These are phyloP conservation scores for Kurtzmaniella quercitrusa DNA, from an alignment of 1,139 yeast species.

Conservation along the genomic window DNA sequence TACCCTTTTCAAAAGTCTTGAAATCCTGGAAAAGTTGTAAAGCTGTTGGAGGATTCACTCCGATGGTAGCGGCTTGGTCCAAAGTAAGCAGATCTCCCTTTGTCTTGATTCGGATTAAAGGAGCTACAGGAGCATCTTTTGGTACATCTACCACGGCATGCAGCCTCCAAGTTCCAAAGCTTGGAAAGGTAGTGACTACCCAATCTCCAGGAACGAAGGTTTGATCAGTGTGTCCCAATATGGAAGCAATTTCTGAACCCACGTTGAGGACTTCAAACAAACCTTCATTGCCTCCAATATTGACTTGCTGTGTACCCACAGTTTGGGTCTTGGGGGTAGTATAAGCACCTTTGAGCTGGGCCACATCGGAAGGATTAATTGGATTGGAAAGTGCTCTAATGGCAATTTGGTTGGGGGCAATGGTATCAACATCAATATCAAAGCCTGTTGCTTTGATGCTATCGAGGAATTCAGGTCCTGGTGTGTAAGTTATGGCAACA, in stretches of 20 bases:
- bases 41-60: constrained; percentile 34
- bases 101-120: constrained; percentile 19
- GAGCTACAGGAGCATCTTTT: constrained; percentile 12
- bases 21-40: constrained; percentile 26
- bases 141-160: constrained; percentile 19
- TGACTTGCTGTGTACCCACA: constrained; percentile 50
- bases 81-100: constrained; percentile 14
- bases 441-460: constrained; percentile 13
- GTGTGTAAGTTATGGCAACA: constrained; percentile 22
- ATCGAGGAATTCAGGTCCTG: constrained; percentile 10
- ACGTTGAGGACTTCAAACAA: constrained; percentile 23
- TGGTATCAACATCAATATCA: constrained; percentile 33
- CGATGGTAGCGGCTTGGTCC: constrained; percentile 31
- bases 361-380: constrained; percentile 86
- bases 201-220: constrained; percentile 25
- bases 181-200: constrained; percentile 26
- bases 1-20: constrained; percentile 14
- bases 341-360: constrained; percentile 90
- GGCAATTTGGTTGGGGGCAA: constrained; percentile 40
- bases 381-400: constrained; percentile 73
- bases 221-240: neutral
- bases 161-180: constrained; percentile 37
- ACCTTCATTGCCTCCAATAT: constrained; percentile 71
- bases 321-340: constrained; percentile 61
- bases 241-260: constrained; percentile 17